Evolutionary conservation across 2,329 filamentous ascomycete species (phyloP).

Genomic region (Elsinoe ampelina): DNA sequence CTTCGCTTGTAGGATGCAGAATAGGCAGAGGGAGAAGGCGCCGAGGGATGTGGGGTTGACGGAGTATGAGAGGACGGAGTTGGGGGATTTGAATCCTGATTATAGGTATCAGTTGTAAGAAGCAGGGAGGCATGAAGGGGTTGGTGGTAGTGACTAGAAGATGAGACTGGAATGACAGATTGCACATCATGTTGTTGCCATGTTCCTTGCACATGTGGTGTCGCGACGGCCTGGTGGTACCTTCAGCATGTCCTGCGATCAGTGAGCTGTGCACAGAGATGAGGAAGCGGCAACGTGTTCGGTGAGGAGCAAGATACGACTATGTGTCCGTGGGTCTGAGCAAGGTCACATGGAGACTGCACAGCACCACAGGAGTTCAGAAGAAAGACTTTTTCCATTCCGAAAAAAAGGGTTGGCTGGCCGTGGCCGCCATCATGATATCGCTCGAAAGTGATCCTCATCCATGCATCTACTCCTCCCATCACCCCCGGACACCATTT

Average conservation of each 20-base stretch:
- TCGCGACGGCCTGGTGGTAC: no score
- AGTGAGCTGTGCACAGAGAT: no score
- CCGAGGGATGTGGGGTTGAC: slow-evolving; percentile 43
- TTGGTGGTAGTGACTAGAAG: neutral
- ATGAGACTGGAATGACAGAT: neutral
- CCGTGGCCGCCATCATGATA: neutral
- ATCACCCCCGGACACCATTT: slow-evolving; percentile 22
- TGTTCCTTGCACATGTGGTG: no score
- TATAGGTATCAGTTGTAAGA: slow-evolving; percentile 50
- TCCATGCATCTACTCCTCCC: neutral
- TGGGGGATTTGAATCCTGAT: slow-evolving; percentile 51
- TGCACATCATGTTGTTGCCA: neutral
- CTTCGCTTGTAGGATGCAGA: slow-evolving; percentile 49
- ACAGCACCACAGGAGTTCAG: neutral
- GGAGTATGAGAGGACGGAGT: slow-evolving; percentile 52
- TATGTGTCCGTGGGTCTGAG: no score
- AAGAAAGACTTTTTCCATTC: slow-evolving; percentile 4
- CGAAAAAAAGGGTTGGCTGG: neutral
- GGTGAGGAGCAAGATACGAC: no score
- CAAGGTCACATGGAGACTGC: no score
- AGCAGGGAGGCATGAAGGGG: neutral
- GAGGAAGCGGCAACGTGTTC: no score
- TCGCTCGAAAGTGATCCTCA: neutral
- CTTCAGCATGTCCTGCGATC: no score
- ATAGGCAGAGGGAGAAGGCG: slow-evolving; percentile 47